These are phyloP conservation scores for Cyphellophora europaea DNA, from an alignment of 2,329 filamentous ascomycete species.

Conservation along the genomic window DNA sequence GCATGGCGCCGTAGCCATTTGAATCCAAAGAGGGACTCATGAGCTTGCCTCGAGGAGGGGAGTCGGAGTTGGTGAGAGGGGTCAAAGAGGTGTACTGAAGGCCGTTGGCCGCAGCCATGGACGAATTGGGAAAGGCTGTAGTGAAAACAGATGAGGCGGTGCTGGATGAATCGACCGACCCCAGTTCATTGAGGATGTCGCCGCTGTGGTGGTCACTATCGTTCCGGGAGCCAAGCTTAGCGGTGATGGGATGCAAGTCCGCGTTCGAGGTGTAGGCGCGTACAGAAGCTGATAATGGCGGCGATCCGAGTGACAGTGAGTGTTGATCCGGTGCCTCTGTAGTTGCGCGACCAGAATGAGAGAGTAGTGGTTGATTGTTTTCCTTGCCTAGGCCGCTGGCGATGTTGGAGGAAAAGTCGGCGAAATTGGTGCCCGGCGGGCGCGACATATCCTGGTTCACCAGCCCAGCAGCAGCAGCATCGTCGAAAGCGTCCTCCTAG, in stretches of 20 bases:
- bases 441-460: slow-evolving; percentile 55
- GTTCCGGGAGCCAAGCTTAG: too few species aligned
- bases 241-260: too few species aligned
- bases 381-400: slow-evolving; percentile 49
- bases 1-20: slow-evolving; percentile 21
- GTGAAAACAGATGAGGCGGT: slow-evolving; percentile 65
- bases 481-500: slow-evolving; percentile 8
- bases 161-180: slow-evolving; percentile 64
- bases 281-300: too few species aligned
- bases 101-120: slow-evolving; percentile 48
- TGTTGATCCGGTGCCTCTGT: too few species aligned
- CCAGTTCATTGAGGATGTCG: slow-evolving; percentile 61
- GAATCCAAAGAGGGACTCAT: slow-evolving; percentile 39
- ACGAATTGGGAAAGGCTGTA: slow-evolving; percentile 39
- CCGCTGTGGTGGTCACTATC: slow-evolving; percentile 34
- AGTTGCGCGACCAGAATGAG: too few species aligned
- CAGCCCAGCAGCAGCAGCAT: slow-evolving; percentile 14
- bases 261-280: too few species aligned
- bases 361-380: too few species aligned
- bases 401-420: slow-evolving; percentile 76
- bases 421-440: slow-evolving; percentile 64
- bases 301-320: too few species aligned
- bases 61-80: slow-evolving; percentile 57
- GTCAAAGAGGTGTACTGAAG: slow-evolving; percentile 47
- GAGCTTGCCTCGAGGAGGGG: slow-evolving; percentile 49